Base-by-base conservation (phyloP, 257 asterid species). In the Capsicum baccatum region DNA sequence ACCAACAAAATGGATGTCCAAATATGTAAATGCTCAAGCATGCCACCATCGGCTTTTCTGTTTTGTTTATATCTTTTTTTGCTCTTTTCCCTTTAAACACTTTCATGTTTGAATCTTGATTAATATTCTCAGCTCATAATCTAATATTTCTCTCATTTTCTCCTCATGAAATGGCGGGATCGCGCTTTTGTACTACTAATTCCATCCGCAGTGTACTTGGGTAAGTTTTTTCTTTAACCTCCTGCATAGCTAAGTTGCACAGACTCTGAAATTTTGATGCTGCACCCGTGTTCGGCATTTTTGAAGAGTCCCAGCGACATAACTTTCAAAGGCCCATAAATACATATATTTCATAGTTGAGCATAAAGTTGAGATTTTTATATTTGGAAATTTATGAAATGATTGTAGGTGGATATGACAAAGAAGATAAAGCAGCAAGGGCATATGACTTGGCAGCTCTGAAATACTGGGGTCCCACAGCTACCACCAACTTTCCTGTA, bases 401-500 rank as follows among this genome's bases (percentile, higher is more conserved):
- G 76, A 71, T 63, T 42, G 64, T 86, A 94, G 99, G 99, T 87
- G 99, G 99, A 6, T 95, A 95, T 88, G 99, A 95, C 85, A 94
- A 94, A 78, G 99, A 95, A 89, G 99, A 94, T 13, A 94, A 90
- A 92, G 99, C 99, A 1, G 99, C 99, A 8, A 89, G 98, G 82
- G 86, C 99, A 3, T 95, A 95, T 74, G 99, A 95, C 88, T 86
- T 95, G 90, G 99, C 99, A 37, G 98, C 99, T 21, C 93, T 95
- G 60, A 95, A 94, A 79, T 95, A 95, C 86, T 95, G 99, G 99
- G 99, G 99, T 80, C 84, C 97, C n/a, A 87, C 92, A 13, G 98
- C 99, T 68, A 95, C 97, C 62, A 95, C 99, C 82, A 95, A 95
- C 87, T 93, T 91, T 85, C 97, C 99, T 81, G 99, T 95, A 91